These are phyloP conservation scores for Babesia gibsoni DNA, from an alignment of 169 alveolate species.

Conservation along the genomic window DNA sequence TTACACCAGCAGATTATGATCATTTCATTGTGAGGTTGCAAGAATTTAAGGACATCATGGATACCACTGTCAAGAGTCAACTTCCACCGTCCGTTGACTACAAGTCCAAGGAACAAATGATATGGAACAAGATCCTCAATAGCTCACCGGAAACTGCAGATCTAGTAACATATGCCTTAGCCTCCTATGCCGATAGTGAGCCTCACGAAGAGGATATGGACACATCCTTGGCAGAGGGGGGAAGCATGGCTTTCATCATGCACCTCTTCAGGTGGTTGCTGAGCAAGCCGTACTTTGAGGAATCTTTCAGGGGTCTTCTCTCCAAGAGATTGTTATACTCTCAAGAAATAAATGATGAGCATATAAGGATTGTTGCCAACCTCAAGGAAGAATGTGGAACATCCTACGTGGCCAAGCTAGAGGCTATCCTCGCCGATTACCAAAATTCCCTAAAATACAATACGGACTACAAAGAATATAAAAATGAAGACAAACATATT, in stretches of 20 bases:
- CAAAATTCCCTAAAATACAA: not conserved
- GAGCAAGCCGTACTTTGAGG: slow-evolving; percentile 39
- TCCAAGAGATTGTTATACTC: slow-evolving; percentile 31
- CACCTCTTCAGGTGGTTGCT: slow-evolving; percentile 29
- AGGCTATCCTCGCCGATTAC: slow-evolving; percentile 13
- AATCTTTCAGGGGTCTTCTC: not conserved
- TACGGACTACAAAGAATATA: not conserved
- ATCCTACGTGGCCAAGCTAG: slow-evolving; percentile 35
- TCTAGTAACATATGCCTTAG: not conserved
- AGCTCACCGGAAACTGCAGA: not conserved
- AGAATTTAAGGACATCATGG: not conserved
- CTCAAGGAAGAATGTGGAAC: slow-evolving; percentile 57
- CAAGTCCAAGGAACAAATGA: not conserved
- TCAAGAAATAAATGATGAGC: slow-evolving; percentile 22
- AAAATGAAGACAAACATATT: not conserved
- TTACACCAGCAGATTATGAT: not conserved
- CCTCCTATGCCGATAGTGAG: slow-evolving; percentile 12
- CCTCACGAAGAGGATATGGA: not conserved
- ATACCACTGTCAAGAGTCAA: not conserved
- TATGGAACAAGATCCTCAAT: slow-evolving; percentile 23
- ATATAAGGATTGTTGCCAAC: not conserved
- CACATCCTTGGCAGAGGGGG: not conserved
- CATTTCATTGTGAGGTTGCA: slow-evolving; percentile 1
- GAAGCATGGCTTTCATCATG: slow-evolving; percentile 28
- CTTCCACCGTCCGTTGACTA: slow-evolving; percentile 4